Conservation (phyloP, 2,329 filamentous ascomycete species). For the Scortechinia acanthostroma region DNA sequence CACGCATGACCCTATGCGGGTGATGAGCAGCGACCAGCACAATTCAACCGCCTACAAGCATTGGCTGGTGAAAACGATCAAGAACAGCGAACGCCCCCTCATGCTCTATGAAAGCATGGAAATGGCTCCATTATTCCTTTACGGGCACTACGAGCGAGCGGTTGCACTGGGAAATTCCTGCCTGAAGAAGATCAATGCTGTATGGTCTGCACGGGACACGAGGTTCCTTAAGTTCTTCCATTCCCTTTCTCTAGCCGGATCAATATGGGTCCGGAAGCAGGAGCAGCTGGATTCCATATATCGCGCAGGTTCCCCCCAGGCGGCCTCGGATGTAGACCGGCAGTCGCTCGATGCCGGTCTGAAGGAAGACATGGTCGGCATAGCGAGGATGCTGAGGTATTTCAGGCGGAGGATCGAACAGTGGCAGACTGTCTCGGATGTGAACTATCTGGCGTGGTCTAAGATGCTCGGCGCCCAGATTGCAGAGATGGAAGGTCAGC, state of each 20-base stretch:
- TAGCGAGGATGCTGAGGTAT: constrained; percentile 36
- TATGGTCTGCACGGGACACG: constrained; percentile 55
- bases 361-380: constrained; percentile 30
- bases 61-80: constrained; percentile 42
- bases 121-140: constrained; percentile 54
- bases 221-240: constrained; percentile 51
- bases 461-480: constrained; percentile 63
- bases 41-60: constrained; percentile 47
- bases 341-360: constrained; percentile 30
- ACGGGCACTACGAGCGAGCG: constrained; percentile 52
- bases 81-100: constrained; percentile 55
- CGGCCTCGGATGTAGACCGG: constrained; percentile 37
- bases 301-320: constrained; percentile 15
- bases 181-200: constrained; percentile 32
- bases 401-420: constrained; percentile 55
- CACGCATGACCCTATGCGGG: constrained; percentile 34
- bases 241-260: constrained; percentile 45
- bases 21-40: constrained; percentile 67
- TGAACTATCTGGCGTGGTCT: constrained; percentile 69
- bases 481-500: constrained; percentile 49
- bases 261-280: constrained; percentile 23
- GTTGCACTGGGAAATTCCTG: constrained; percentile 45
- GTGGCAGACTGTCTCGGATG: constrained; percentile 55
- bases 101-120: constrained; percentile 65
- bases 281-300: constrained; percentile 8